Evolutionary conservation across 495 filamentous ascomycete species (phyloP), one percentile per base, ranked within the genome.

Genomic region (Hypoxylon fuscum): DNA sequence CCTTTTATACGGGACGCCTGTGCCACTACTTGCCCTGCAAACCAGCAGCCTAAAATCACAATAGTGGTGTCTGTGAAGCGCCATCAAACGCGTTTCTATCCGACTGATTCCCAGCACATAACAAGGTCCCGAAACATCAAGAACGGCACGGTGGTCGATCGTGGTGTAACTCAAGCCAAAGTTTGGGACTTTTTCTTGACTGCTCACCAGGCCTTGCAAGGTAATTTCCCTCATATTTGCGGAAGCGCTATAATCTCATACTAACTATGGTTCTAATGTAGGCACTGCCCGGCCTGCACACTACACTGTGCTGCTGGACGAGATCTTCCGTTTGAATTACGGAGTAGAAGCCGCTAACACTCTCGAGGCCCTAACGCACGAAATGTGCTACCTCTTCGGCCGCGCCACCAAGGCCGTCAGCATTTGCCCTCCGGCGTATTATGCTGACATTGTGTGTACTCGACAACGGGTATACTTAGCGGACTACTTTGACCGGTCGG

Each of bases 61-160:
- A 74, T 91, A 23, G 75, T 90, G 14, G 78, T 91, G n/a, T 88
- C 88, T 0, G 90, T 91, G 35, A 96, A 97, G 72, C 84, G 95
- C 17, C 94, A 98, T 64, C 91, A 96, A 68, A 96, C 91, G 0
- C 89, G 94, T 0, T 96, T 97, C 78, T 96, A 88, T 71, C 79
- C 79, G 0, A 77, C 77, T 0, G 62, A 76, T 15, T 83, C 86
- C 1, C 83, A 81, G 0, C 70, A 79, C 2, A 68, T 70, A 14
- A 68, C 80, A 1, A 77, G 66, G 1, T 84, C 81, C 5, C 79
- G 81, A 5, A 97, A 96, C 58, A 83, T 87, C 2, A 70, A 78
- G 34, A 86, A 85, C 37, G 94, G 94, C 5, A 96, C 92, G 2
- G 82, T 97, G 2, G 91, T 97, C 8, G 94, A 97, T 72, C 86